Percentiles rank a stretch among this genome's conserved stretches.
Evolutionary conservation across 176 grass and related monocot genomes (phyloP).

Genomic region (Chloris gayana): DNA sequence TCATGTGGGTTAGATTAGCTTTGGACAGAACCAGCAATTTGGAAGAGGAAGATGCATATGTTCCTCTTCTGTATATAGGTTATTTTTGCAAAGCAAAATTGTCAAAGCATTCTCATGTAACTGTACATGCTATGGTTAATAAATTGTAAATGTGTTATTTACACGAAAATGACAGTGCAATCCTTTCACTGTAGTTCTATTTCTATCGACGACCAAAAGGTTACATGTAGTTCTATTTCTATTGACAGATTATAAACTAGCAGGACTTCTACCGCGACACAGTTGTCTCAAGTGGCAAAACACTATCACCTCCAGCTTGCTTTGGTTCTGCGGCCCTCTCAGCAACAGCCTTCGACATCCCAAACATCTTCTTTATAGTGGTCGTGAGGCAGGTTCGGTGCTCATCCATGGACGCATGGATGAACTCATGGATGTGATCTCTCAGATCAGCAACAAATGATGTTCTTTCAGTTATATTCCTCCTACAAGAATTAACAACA

Average conservation of each 20-base stretch:
- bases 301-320: slow-evolving; percentile 52
- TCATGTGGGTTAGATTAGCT: background rate
- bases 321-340: slow-evolving; percentile 45
- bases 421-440: slow-evolving; percentile 73
- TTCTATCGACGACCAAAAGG: no score
- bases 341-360: slow-evolving; percentile 60
- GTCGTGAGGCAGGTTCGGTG: slow-evolving; percentile 74
- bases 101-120: background rate
- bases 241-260: slow-evolving; percentile 4
- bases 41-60: background rate
- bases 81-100: slow-evolving; percentile 21
- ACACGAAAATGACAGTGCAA: background rate
- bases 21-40: background rate
- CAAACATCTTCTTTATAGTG: slow-evolving; percentile 79
- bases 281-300: slow-evolving; percentile 62
- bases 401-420: slow-evolving; percentile 78
- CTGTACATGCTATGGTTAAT: slow-evolving; percentile 27
- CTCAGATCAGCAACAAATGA: slow-evolving; percentile 66
- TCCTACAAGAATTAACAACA: slow-evolving; percentile 53
- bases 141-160: background rate
- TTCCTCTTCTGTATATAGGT: background rate
- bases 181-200: background rate
- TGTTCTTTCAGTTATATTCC: slow-evolving; percentile 57
- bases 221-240: background rate
- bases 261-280: slow-evolving; percentile 23